A percentile compares a stretch with the other conserved stretches of the same genome.
Conservation (phyloP, 345 rosid genomes). For the Passiflora organensis region DNA sequence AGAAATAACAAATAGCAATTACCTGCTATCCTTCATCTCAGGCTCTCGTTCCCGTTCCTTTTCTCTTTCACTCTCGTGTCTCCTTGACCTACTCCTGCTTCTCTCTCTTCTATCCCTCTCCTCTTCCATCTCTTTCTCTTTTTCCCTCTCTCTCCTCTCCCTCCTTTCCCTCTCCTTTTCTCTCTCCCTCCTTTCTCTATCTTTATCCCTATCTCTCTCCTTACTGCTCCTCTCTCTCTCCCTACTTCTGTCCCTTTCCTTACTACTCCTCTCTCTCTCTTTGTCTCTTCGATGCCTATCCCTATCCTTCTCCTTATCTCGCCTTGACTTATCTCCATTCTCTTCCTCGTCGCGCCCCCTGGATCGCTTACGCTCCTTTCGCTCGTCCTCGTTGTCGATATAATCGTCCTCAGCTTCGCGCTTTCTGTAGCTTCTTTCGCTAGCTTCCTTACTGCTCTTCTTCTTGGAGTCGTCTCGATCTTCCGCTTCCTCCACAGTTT, state of each 20-base stretch:
- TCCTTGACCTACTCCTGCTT: constrained; percentile 21
- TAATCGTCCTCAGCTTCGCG: constrained; percentile 38
- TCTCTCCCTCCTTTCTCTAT: constrained; percentile 35
- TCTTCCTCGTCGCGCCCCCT: constrained; percentile 40
- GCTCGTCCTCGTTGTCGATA: constrained; percentile 39
- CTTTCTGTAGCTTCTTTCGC: constrained; percentile 73
- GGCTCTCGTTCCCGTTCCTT: constrained; percentile 42
- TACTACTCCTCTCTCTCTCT: constrained; percentile 3
- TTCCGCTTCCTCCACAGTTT: constrained; percentile 60
- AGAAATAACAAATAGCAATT: not conserved
- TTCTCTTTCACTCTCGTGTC: constrained; percentile 30
- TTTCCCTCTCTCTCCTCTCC: no score
- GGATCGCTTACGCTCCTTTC: constrained; percentile 51
- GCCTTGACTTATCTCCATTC: constrained; percentile 22
- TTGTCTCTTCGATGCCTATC: not conserved
- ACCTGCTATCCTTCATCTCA: constrained; percentile 54
- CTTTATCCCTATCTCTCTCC: constrained; percentile 23
- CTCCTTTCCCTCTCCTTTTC: constrained; percentile 34
- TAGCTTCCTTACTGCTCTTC: constrained; percentile 34
- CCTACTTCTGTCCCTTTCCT: no score
- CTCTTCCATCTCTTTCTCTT: constrained; percentile 12
- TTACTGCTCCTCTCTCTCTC: constrained; percentile 2
- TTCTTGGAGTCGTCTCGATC: constrained; percentile 36
- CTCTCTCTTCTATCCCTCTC: constrained; percentile 2
- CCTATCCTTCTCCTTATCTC: constrained; percentile 30